Conservation (phyloP, 768 basidiomycete species). For the Lactarius hengduanensis region DNA sequence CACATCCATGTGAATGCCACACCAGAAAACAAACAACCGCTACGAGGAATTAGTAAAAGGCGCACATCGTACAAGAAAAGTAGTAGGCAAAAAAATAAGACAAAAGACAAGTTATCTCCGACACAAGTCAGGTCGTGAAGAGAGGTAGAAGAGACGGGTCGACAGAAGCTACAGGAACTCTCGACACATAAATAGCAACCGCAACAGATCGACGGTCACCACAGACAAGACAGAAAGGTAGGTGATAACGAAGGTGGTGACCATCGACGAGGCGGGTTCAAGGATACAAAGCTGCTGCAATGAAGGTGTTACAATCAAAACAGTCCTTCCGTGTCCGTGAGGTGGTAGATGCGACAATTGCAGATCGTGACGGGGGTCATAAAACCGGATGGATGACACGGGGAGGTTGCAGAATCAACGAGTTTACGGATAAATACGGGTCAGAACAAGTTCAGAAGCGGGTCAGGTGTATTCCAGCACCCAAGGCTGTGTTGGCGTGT, state of each 20-base stretch:
- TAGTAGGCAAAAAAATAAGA: constrained; percentile 12
- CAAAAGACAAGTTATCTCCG: constrained; percentile 7
- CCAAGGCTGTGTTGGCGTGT: constrained; percentile 24
- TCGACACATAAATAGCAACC: constrained; percentile 22
- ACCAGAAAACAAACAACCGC: neutral
- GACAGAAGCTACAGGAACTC: constrained; percentile 25
- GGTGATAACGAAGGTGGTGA: constrained; percentile 5
- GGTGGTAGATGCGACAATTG: constrained; percentile 31
- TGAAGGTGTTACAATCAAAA: constrained; percentile 27
- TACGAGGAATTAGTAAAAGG: constrained; percentile 15
- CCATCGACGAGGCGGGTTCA: constrained; percentile 19
- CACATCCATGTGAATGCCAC: constrained; percentile 1
- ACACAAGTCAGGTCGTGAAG: constrained; percentile 18
- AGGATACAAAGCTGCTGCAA: constrained; percentile 24
- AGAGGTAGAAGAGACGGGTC: constrained; percentile 6
- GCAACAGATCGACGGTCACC: constrained; percentile 18
- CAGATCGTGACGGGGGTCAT: constrained; percentile 28
- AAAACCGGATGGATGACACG: constrained; percentile 23
- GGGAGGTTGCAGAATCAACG: constrained; percentile 20
- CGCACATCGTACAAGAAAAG: constrained; percentile 22
- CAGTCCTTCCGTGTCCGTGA: constrained; percentile 29
- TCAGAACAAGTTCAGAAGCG: constrained; percentile 22
- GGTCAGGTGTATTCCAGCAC: constrained; percentile 29
- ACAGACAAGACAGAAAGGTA: neutral
- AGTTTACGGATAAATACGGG: constrained; percentile 26